Percentiles rank a stretch among this genome's conserved stretches.
phyloP scores from a whole-genome alignment of 495 filamentous ascomycete genomes.

The Patellaria atrata region DNA sequence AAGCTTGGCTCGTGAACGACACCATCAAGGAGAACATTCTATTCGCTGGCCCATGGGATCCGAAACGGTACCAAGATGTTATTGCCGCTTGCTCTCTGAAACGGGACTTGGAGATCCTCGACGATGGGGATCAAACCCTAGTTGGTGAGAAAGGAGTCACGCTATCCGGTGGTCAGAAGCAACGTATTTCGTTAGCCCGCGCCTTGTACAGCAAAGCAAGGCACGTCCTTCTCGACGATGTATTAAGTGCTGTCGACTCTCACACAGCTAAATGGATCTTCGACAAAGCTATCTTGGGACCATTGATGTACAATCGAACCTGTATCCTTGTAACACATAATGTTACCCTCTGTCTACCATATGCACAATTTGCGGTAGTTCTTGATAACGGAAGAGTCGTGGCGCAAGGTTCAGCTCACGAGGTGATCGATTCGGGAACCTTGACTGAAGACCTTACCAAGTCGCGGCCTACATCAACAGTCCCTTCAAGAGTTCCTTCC shows the following conservation, averaged over 20 bases:
- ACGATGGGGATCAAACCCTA: conserved; percentile 81
- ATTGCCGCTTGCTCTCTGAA: conserved; percentile 86
- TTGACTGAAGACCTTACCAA: conserved; percentile 72
- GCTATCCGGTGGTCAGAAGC: conserved; percentile 93
- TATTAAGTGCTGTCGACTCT: conserved; percentile 94
- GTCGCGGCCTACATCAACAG: conserved; percentile 51
- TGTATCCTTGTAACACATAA: conserved; percentile 98
- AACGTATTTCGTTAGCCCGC: conserved; percentile 87
- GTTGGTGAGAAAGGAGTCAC: conserved; percentile 97
- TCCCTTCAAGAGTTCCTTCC: conserved; percentile 53
- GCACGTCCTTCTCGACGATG: conserved; percentile 88
- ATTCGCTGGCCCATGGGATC: conserved; percentile 72
- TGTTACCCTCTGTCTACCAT: conserved; percentile 64
- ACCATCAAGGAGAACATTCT: conserved; percentile 94
- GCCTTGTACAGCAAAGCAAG: conserved; percentile 85
- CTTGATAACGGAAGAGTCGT: conserved; percentile 75
- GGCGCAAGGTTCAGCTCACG: conserved; percentile 58
- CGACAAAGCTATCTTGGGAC: conserved; percentile 76
- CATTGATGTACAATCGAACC: conserved; percentile 74
- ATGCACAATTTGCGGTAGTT: conserved; percentile 63
- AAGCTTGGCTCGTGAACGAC: conserved; percentile 94
- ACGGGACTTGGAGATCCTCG: conserved; percentile 82
- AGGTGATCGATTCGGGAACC: conserved; percentile 68
- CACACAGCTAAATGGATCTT: conserved; percentile 99
- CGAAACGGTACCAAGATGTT: conserved; percentile 74